Conservation (phyloP, 2,329 filamentous ascomycete species). For the Colletotrichum musae region DNA sequence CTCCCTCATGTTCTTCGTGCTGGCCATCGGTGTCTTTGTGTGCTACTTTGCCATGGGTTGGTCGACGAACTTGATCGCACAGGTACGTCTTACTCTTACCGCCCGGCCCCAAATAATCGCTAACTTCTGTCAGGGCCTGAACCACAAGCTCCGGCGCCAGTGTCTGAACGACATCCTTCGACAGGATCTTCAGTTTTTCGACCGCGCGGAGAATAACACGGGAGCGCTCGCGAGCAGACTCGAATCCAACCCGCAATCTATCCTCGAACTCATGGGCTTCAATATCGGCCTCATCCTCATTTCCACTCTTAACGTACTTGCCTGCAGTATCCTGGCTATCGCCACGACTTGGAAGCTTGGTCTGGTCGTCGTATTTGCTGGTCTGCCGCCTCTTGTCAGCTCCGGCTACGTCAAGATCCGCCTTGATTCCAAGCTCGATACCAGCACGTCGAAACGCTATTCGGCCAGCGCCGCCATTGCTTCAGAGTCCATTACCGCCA, state of each 20-base stretch:
- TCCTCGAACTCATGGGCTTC: constrained; percentile 60
- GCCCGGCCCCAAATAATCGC: neutral
- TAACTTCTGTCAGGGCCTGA: constrained; percentile 28
- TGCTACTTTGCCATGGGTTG: constrained; percentile 59
- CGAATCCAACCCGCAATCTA: constrained; percentile 54
- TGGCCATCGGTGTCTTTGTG: constrained; percentile 61
- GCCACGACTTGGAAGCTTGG: constrained; percentile 64
- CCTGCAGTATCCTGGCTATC: constrained; percentile 59
- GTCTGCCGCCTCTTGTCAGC: constrained; percentile 53
- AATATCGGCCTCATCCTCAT: constrained; percentile 58
- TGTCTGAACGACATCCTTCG: constrained; percentile 53
- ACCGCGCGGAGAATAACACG: constrained; percentile 56
- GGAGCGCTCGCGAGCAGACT: constrained; percentile 54
- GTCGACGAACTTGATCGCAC: constrained; percentile 52
- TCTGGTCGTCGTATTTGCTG: constrained; percentile 62
- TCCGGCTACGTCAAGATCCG: constrained; percentile 57
- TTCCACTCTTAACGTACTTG: constrained; percentile 53
- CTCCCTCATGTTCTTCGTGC: constrained; percentile 68
- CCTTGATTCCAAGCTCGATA: constrained; percentile 57
- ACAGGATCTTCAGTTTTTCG: constrained; percentile 60
- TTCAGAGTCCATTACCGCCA: constrained; percentile 58
- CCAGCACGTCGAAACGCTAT: constrained; percentile 51
- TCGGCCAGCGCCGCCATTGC: constrained; percentile 58
- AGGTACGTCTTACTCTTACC: constrained; percentile 35
- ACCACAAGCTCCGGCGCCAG: constrained; percentile 47